Base-by-base conservation (phyloP, 768 basidiomycete species). In the Floccularia luteovirens region DNA sequence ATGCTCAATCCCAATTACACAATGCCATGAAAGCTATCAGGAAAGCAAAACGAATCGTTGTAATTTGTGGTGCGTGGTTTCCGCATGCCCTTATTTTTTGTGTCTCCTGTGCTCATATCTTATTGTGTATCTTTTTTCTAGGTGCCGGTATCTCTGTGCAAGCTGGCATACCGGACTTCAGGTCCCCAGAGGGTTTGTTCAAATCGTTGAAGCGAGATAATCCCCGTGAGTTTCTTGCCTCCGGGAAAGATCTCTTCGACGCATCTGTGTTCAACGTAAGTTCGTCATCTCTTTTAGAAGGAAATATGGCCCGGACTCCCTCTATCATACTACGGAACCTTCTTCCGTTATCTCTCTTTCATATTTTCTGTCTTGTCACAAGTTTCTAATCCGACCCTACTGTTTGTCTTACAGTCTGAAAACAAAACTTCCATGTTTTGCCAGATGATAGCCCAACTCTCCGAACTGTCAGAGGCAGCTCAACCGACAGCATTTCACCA, bases 101-200 rank as follows among this genome's bases (percentile, higher is more conserved):
- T 48, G 38, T 10, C 17, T 33, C 38, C 33, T 17, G 6, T 19
- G 6, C 6, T 17, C 14, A 35, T 42, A 23, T 44, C 14, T 42
- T 31, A 36, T 11, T 41, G 41, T 30, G 42, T 31, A 28, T 41
- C 24, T 39, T 41, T 22, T 36, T 30, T 27, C 38, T 42, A 89
- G 90, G 90, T 45, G 90, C 90, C 44, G 90, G 90, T 33, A 86
- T 92, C 42, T 90, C 88, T 43, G 87, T 90, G 8, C 74, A 79
- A 27, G 85, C 88, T 34, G 87, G 88, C 12, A 92, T 93, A 32
- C 90, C 91, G 23, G 91, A 92, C 61, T 93, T 94, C 57, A 67
- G 90, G 49, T 90, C 88, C 8, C 58, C 79, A 12, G 78, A 81
- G 41, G 90, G 90, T 21, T 63, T 92, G 20, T 93, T 92, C 56